Percentiles rank a stretch among this genome's conserved stretches.
These are phyloP conservation scores for Rhynchospora tenuis DNA, from an alignment of 176 grass and related monocot genomes.

Conservation along the genomic window DNA sequence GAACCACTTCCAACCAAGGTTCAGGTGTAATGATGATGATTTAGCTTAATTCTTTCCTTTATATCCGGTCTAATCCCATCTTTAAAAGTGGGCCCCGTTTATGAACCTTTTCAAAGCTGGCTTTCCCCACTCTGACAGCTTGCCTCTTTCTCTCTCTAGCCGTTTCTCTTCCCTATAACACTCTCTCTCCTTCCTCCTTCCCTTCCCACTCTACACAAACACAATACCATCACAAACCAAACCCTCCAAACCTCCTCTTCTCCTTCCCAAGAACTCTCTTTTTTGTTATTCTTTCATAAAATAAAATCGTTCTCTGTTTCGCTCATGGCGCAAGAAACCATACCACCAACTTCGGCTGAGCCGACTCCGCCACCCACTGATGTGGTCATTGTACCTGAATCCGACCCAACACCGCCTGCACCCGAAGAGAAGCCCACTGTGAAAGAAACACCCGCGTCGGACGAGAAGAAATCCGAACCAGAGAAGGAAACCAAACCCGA, in stretches of 20 bases:
- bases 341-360: constrained; percentile 29
- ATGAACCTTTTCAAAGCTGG: constrained; percentile 32
- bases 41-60: background rate
- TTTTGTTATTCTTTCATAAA: background rate
- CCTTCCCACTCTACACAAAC: constrained; percentile 33
- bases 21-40: background rate
- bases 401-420: constrained; percentile 27
- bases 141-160: constrained; percentile 26
- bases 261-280: background rate
- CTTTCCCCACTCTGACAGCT: constrained; percentile 43
- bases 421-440: constrained; percentile 24
- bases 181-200: constrained; percentile 32
- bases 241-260: background rate
- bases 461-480: constrained; percentile 3
- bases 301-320: background rate
- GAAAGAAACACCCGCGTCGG: background rate
- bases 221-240: background rate
- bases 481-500: constrained; percentile 22
- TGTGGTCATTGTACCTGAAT: constrained; percentile 34
- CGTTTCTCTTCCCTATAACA: constrained; percentile 29
- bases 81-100: constrained; percentile 1
- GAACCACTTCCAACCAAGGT: background rate
- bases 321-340: constrained; percentile 66
- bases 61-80: background rate
- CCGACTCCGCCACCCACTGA: constrained; percentile 3